Evolutionary conservation across 139 green algal species (phyloP).

Genomic region (Nannochloris sp.): DNA sequence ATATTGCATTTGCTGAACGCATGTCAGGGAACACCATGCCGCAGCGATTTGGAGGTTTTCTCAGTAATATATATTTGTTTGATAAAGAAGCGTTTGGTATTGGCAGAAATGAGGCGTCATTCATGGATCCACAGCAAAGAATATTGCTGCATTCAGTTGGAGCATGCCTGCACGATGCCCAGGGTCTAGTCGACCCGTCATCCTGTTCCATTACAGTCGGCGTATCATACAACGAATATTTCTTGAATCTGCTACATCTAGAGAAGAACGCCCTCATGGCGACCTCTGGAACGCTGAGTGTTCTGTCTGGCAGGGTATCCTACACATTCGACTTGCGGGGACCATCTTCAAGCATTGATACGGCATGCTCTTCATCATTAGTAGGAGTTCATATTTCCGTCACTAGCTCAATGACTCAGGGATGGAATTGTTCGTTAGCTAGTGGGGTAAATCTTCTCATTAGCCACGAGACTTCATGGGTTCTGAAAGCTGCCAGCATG

Average conservation of each 20-base stretch:
- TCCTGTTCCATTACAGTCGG: conserved; percentile 20
- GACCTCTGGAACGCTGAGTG: conserved; percentile 32
- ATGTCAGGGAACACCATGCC: background rate
- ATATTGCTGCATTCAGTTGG: conserved; percentile 48
- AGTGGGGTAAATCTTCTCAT: conserved; percentile 46
- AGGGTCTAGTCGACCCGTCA: background rate
- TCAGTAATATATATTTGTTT: conserved; percentile 48
- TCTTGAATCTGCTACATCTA: background rate
- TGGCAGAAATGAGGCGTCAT: conserved; percentile 36
- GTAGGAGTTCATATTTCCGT: conserved; percentile 55
- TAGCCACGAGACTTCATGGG: conserved; percentile 28
- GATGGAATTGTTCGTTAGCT: background rate
- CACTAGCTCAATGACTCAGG: conserved; percentile 16
- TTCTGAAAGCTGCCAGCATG: conserved; percentile 50
- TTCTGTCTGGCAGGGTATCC: conserved; percentile 62
- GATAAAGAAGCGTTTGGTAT: conserved; percentile 62
- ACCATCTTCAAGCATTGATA: conserved; percentile 51
- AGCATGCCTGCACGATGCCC: conserved; percentile 6
- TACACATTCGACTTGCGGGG: conserved; percentile 64
- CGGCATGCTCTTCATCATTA: conserved; percentile 82
- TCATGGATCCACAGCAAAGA: conserved; percentile 71
- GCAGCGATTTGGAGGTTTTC: conserved; percentile 44
- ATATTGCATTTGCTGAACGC: conserved; percentile 31
- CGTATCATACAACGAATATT: conserved; percentile 25
- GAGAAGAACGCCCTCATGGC: conserved; percentile 25